Percentiles rank a stretch among this genome's conserved stretches.
Evolutionary conservation across 805 yeast genomes (phyloP).

Genomic region (Wickerhamiella lipophila): DNA sequence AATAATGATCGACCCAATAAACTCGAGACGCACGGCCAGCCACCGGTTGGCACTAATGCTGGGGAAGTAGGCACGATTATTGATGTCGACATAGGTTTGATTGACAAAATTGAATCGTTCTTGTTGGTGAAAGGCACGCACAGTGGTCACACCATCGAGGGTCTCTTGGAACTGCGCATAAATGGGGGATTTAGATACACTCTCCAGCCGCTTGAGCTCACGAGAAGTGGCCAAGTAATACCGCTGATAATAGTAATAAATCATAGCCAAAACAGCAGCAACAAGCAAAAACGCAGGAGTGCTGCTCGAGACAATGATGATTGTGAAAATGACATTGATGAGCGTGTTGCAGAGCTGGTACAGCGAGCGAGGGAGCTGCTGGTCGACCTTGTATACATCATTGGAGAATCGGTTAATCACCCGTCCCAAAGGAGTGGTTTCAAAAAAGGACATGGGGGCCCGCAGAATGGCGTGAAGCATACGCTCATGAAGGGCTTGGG

Average conservation of each 20-base stretch:
- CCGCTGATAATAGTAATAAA: conserved; percentile 59
- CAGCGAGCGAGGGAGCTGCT: conserved; percentile 36
- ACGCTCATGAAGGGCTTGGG: conserved; percentile 51
- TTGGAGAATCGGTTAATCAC: conserved; percentile 79
- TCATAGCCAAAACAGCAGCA: conserved; percentile 50
- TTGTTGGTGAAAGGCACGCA: conserved; percentile 61
- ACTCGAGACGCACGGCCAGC: conserved; percentile 90
- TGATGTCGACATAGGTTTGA: conserved; percentile 51
- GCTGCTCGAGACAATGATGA: conserved; percentile 66
- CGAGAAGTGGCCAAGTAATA: conserved; percentile 60
- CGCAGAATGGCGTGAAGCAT: conserved; percentile 66
- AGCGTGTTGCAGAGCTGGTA: conserved; percentile 29
- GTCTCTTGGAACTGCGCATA: conserved; percentile 77
- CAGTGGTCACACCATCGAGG: conserved; percentile 61
- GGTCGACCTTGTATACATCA: conserved; percentile 83
- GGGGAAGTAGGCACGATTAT: conserved; percentile 87
- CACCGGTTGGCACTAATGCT: conserved; percentile 89
- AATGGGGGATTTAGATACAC: conserved; percentile 61
- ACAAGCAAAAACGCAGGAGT: conserved; percentile 78
- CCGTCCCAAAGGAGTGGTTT: conserved; percentile 90
- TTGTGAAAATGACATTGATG: conserved; percentile 42
- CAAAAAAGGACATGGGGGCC: conserved; percentile 92
- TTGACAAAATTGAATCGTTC: conserved; percentile 50
- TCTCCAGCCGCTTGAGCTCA: conserved; percentile 63
- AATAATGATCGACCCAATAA: conserved; percentile 79